Evolutionary conservation across 1,284 basidiomycete species (phyloP).

Genomic region (Rhizoctonia solani): DNA sequence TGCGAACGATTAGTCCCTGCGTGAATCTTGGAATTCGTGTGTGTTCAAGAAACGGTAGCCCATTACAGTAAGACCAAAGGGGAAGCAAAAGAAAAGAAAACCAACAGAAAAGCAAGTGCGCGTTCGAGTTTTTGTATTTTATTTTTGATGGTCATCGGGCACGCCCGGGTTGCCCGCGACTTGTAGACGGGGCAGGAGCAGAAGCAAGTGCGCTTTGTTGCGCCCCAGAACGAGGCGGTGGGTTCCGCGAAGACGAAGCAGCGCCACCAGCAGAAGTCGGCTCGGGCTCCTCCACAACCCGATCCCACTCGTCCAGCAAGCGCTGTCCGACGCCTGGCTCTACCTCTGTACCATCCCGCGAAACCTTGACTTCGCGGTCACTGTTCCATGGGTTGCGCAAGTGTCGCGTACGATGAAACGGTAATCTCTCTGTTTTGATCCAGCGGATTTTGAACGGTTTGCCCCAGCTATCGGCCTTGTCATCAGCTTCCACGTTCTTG

Average conservation of each 20-base stretch:
- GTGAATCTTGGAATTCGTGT: conserved; percentile 5
- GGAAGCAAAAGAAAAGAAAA: not conserved
- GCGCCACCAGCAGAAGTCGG: not conserved
- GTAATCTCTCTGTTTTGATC: conserved; percentile 74
- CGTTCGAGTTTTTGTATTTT: not conserved
- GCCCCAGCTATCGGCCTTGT: conserved; percentile 57
- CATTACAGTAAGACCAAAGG: not conserved
- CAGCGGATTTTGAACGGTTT: conserved; percentile 84
- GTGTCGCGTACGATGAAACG: conserved; percentile 77
- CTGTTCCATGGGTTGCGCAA: conserved; percentile 93
- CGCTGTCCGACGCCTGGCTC: conserved; percentile 78
- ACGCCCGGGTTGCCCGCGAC: not conserved
- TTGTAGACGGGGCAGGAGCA: not conserved
- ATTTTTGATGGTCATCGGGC: conserved; percentile 7
- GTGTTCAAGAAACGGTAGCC: conserved; percentile 1
- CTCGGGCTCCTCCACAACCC: conserved; percentile 1
- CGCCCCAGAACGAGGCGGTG: conserved; percentile 14
- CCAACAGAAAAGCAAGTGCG: not conserved
- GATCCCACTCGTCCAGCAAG: conserved; percentile 78
- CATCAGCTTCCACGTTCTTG: conserved; percentile 43
- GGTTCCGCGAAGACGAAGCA: not conserved
- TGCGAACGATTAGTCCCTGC: too few relatives aligned
- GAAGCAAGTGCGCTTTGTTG: conserved; percentile 1
- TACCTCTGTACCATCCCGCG: conserved; percentile 89
- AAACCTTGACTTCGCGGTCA: conserved; percentile 88